Base-by-base conservation (phyloP, 768 basidiomycete genomes). In the Sarcomyxa edulis region DNA sequence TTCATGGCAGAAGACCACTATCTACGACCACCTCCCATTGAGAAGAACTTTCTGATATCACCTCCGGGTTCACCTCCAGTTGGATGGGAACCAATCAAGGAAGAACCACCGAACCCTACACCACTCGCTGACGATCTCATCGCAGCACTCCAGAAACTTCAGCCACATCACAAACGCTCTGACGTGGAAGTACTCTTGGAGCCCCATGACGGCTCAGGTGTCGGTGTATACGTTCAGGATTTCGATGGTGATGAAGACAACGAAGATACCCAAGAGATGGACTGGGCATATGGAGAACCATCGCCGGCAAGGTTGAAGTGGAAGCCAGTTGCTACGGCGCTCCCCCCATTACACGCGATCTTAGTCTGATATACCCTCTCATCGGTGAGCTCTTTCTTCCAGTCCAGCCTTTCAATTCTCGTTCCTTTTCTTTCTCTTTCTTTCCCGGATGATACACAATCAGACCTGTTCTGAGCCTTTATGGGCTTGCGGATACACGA, bases 61-160 rank as follows among this genome's bases (percentile, higher is more conserved):
- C 96, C 96, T 0, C 96, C 96, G 3, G 96, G 96, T 4, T 96
- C 93, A 0, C 96, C 96, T 0, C 96, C 96, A 0, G 81, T 94
- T 1, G 96, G 94, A 3, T 99, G 96, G 96, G 92, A 96, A 54
- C 91, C 75, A 16, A 76, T 93, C 40, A 68, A 68, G 35, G 95
- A 98, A 60, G 92, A 94, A 6, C 89, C 91, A 12, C 95, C 95
- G 0, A 97, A 97, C 53, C 56, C 66, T 3, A 62, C 74, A 2
- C 84, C 92, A 4, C 74, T 96, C 18, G 95, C 95, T 0, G 80
- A 86, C 16, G 95, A 98, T 55, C 74, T 98, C 46, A 85, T 91
- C 19, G 53, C 68, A 8, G 95, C 95, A 11, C 64, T 97, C 39
- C 72, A 68, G 48, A 76, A 72, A 48, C 71, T 98, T 2, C 76